Percentiles rank a stretch among this genome's conserved stretches.
Evolutionary conservation across 2,329 filamentous ascomycete genomes (phyloP).

Genomic region (Rachicladosporium sp.): DNA sequence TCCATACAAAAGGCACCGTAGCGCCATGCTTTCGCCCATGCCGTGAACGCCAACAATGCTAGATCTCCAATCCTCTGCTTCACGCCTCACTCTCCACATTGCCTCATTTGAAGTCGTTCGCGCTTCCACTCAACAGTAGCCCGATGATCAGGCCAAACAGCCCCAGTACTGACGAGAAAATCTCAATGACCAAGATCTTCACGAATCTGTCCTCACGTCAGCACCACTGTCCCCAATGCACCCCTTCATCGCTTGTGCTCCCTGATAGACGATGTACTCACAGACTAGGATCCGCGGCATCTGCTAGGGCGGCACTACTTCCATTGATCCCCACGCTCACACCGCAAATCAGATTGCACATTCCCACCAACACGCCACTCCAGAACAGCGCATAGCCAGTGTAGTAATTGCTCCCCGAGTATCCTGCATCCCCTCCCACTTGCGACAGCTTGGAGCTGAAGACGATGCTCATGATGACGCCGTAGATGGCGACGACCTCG

Average conservation of each 20-base stretch:
- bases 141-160: constrained; percentile 95
- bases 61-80: not conserved
- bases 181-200: constrained; percentile 97
- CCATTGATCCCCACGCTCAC: constrained; percentile 97
- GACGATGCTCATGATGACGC: constrained; percentile 98
- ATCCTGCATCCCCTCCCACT: constrained; percentile 53
- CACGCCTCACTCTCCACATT: not conserved
- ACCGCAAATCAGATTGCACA: constrained; percentile 93
- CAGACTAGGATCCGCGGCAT: constrained; percentile 85
- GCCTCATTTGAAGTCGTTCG: constrained; percentile 50
- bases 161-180: constrained; percentile 94
- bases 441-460: constrained; percentile 78
- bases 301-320: constrained; percentile 86
- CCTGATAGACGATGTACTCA: constrained; percentile 36
- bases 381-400: constrained; percentile 94
- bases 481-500: constrained; percentile 99
- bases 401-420: constrained; percentile 73
- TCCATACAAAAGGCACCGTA: constrained; percentile 5
- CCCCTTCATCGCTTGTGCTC: not conserved
- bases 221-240: constrained; percentile 1
- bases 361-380: constrained; percentile 84
- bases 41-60: constrained; percentile 6
- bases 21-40: not conserved
- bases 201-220: constrained; percentile 57
- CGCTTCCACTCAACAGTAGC: constrained; percentile 74